Conservation (phyloP, 1,284 basidiomycete species). For the Ceratobasidium sp. region DNA sequence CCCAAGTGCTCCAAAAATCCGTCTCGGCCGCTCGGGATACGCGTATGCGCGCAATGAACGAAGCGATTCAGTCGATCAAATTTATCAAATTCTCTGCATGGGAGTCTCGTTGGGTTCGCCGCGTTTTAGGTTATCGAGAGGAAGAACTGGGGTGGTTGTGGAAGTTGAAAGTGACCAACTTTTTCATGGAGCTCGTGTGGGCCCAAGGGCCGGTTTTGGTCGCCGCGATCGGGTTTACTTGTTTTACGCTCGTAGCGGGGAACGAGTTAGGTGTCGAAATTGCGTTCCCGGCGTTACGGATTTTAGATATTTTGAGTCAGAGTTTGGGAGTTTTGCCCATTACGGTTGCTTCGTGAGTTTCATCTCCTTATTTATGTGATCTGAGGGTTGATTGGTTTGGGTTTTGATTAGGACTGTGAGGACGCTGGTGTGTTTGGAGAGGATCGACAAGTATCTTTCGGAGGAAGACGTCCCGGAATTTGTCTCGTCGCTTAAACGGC, state of each 20-base stretch:
- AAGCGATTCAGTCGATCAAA: constrained; percentile 46
- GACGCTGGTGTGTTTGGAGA: constrained; percentile 16
- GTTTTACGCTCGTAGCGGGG: constrained; percentile 39
- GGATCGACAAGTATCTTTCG: constrained; percentile 41
- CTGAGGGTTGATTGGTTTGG: constrained; percentile 10
- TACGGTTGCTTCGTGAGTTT: constrained; percentile 39
- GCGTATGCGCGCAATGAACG: constrained; percentile 45
- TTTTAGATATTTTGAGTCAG: constrained; percentile 44
- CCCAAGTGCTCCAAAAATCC: constrained; percentile 14
- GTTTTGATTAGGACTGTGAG: constrained; percentile 1
- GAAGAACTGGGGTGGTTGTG: constrained; percentile 33
- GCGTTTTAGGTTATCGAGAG: constrained; percentile 30
- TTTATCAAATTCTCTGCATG: constrained; percentile 48
- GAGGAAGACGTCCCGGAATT: constrained; percentile 16
- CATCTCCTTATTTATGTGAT: background rate
- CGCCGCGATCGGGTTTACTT: constrained; percentile 34
- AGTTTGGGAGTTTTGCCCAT: constrained; percentile 45
- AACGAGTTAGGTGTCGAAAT: constrained; percentile 42
- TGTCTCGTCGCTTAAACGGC: constrained; percentile 17
- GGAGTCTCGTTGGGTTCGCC: constrained; percentile 43
- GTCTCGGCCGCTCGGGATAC: background rate
- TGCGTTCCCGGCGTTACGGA: constrained; percentile 44
- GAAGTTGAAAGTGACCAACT: constrained; percentile 12
- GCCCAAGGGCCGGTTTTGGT: constrained; percentile 38
- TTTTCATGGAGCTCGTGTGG: constrained; percentile 40